Conservation (phyloP, 2,329 filamentous ascomycete genomes). For the Penicillium nordicum region DNA sequence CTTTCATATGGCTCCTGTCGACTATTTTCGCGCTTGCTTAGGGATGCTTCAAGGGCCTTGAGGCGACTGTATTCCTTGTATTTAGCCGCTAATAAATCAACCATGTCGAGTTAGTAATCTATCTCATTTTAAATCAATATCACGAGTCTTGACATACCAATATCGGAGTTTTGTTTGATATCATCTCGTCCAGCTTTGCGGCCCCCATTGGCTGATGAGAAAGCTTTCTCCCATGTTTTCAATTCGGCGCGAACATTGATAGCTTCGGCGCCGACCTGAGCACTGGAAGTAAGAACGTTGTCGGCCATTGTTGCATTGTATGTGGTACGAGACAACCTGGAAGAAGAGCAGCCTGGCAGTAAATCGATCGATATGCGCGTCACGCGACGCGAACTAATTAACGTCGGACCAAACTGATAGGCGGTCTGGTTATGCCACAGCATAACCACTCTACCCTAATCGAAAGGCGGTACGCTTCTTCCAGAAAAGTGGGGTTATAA, state of each 20-base stretch:
- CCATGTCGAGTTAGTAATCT: not conserved
- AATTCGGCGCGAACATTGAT: slow-evolving; percentile 41
- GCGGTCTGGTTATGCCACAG: not conserved
- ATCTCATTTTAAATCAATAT: not conserved
- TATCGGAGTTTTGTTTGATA: slow-evolving; percentile 46
- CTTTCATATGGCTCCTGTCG: slow-evolving; percentile 16
- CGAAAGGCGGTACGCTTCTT: not conserved
- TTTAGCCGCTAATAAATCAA: slow-evolving; percentile 38
- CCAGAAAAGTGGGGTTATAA: not conserved
- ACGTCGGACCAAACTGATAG: slow-evolving; percentile 3
- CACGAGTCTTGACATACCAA: slow-evolving; percentile 34
- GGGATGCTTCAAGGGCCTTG: slow-evolving; percentile 34
- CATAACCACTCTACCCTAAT: fast-evolving
- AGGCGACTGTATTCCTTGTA: slow-evolving; percentile 48
- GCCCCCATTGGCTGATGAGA: slow-evolving; percentile 42
- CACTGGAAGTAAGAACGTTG: slow-evolving; percentile 19
- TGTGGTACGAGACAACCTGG: not conserved
- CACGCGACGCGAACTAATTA: slow-evolving; percentile 30
- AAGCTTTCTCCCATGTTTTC: slow-evolving; percentile 49
- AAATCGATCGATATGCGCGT: slow-evolving; percentile 7
- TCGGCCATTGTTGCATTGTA: slow-evolving; percentile 30
- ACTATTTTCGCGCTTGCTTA: slow-evolving; percentile 20
- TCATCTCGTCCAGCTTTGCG: slow-evolving; percentile 46
- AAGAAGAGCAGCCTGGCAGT: slow-evolving; percentile 3
- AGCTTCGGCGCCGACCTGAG: slow-evolving; percentile 28